These are phyloP conservation scores for Penicillium manginii DNA, from an alignment of 495 filamentous ascomycete species.

Conservation along the genomic window DNA sequence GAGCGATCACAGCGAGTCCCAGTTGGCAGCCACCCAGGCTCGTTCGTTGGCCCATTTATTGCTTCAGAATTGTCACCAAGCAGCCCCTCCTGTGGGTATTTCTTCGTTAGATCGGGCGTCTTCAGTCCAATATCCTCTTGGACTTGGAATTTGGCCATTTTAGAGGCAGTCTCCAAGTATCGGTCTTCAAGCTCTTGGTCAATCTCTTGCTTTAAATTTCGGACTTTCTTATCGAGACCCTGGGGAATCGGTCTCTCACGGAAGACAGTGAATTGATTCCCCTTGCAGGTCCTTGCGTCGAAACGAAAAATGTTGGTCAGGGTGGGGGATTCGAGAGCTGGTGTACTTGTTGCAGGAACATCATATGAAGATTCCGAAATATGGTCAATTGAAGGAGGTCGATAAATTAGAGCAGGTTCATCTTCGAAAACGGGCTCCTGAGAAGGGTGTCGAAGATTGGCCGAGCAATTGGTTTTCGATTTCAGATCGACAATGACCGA, in stretches of 20 bases:
- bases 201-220: background rate
- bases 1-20: too few relatives aligned
- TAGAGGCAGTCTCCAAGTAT: background rate
- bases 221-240: background rate
- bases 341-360: background rate
- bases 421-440: background rate
- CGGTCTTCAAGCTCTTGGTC: background rate
- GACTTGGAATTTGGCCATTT: background rate
- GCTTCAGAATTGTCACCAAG: too few relatives aligned
- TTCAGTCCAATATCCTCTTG: background rate
- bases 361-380: conserved; percentile 15
- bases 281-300: background rate
- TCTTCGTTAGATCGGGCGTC: background rate
- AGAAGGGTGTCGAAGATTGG: background rate
- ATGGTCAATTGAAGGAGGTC: conserved; percentile 3
- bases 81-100: background rate
- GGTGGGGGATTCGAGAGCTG: background rate
- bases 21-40: too few relatives aligned
- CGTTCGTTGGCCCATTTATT: too few relatives aligned
- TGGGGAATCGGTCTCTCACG: background rate
- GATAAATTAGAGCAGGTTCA: conserved; percentile 2
- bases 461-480: conserved; percentile 18
- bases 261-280: background rate
- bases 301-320: background rate
- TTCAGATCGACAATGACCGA: background rate